phyloP scores from a whole-genome alignment of 2,329 filamentous ascomycete genomes.

The Cyclaneusma minus region DNA sequence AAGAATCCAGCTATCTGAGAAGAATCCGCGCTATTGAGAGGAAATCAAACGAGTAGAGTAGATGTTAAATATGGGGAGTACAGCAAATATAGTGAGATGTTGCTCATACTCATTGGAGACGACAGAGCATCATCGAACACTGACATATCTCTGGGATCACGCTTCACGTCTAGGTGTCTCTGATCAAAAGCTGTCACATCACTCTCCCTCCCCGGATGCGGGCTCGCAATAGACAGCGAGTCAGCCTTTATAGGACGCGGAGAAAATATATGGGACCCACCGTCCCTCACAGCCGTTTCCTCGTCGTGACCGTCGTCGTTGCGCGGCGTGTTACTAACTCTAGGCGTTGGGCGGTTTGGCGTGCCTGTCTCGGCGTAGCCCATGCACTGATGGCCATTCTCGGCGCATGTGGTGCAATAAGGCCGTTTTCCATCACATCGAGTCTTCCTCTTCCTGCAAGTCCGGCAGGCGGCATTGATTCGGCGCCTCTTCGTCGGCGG shows the following conservation, averaged over 20 bases:
- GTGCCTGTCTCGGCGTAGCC: slow-evolving; percentile 40
- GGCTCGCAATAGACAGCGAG: background rate
- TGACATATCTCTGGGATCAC: too few relatives aligned
- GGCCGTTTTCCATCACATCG: slow-evolving; percentile 61
- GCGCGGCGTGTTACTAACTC: background rate
- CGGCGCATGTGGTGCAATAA: slow-evolving; percentile 54
- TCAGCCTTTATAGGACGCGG: slow-evolving; percentile 5
- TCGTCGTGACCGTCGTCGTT: slow-evolving; percentile 2
- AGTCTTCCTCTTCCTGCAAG: slow-evolving; percentile 63
- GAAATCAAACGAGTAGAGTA: too few relatives aligned
- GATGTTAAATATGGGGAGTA: too few relatives aligned
- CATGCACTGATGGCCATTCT: slow-evolving; percentile 53
- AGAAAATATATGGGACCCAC: too few relatives aligned
- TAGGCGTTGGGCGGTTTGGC: background rate
- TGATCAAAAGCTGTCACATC: too few relatives aligned
- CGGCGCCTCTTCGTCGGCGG: slow-evolving; percentile 65
- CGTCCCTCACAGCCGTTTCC: slow-evolving; percentile 8
- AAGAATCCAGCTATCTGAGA: too few relatives aligned
- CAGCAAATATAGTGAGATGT: too few relatives aligned
- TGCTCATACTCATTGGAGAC: too few relatives aligned
- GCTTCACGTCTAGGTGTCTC: too few relatives aligned
- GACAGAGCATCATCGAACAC: too few relatives aligned
- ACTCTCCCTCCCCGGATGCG: too few relatives aligned
- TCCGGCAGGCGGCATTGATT: slow-evolving; percentile 65
- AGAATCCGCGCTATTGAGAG: too few relatives aligned